phyloP scores from a whole-genome alignment of 73 alveolate species.

The Breviolum minutum region DNA sequence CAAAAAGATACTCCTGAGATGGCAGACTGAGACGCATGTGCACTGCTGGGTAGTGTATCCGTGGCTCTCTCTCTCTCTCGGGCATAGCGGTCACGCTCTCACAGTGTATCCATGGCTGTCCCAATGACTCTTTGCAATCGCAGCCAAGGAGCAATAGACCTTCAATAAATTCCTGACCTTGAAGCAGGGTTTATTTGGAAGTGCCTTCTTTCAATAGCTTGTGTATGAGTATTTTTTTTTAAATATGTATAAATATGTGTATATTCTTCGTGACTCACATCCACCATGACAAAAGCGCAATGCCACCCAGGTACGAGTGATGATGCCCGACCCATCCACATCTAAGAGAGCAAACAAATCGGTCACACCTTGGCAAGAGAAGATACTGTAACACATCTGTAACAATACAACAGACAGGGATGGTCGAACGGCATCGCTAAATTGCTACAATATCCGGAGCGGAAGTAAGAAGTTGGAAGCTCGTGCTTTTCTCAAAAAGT shows the following conservation, averaged over 20 bases:
- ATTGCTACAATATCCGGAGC: too few species aligned
- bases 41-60: too few species aligned
- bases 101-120: neutral
- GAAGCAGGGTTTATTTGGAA: neutral
- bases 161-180: slow-evolving; percentile 18
- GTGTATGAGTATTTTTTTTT: too few species aligned
- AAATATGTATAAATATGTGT: too few species aligned
- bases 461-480: too few species aligned
- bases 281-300: neutral
- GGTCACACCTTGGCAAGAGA: neutral
- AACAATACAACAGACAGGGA: too few species aligned
- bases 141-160: slow-evolving; percentile 30
- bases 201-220: too few species aligned
- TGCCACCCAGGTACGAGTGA: neutral
- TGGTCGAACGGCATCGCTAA: too few species aligned
- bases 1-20: neutral
- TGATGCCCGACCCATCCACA: neutral
- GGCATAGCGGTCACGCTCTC: too few species aligned
- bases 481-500: neutral
- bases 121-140: neutral
- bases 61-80: too few species aligned
- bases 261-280: neutral
- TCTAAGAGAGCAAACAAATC: neutral
- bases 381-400: too few species aligned
- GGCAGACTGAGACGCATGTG: neutral